Conservation (phyloP, 208 protist genomes). For the Angomonas deanei region DNA sequence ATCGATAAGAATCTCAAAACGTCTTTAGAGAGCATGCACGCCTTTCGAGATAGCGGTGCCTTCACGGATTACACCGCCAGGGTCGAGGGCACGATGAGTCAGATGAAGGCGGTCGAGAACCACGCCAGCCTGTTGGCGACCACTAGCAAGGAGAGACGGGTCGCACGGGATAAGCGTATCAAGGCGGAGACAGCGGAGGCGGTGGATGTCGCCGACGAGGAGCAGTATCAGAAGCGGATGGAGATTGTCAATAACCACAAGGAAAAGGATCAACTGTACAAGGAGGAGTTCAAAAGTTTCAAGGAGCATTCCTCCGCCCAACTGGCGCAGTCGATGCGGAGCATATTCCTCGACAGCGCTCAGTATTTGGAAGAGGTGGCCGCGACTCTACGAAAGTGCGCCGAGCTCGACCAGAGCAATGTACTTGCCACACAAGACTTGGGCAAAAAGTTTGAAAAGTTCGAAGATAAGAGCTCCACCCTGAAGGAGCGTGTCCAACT, state of each 20-base stretch:
- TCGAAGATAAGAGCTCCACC: constrained; percentile 1
- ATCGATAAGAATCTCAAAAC: constrained; percentile 14
- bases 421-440: constrained; percentile 25
- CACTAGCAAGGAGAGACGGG: constrained; percentile 17
- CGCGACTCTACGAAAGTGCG: constrained; percentile 15
- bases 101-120: constrained; percentile 25
- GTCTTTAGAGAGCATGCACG: constrained; percentile 14
- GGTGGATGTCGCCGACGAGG: constrained; percentile 28
- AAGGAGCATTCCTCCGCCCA: constrained; percentile 36
- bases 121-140: constrained; percentile 23
- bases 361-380: constrained; percentile 24
- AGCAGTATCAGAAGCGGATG: constrained; percentile 21
- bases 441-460: constrained; percentile 26
- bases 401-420: constrained; percentile 9
- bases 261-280: constrained; percentile 29
- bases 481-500: neutral
- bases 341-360: constrained; percentile 25
- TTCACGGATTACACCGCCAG: constrained; percentile 7
- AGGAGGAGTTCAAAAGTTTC: constrained; percentile 32
- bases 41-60: constrained; percentile 11
- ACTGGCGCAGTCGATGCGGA: constrained; percentile 27
- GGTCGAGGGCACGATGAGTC: constrained; percentile 11
- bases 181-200: constrained; percentile 12
- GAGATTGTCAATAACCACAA: constrained; percentile 24
- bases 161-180: constrained; percentile 27